These are phyloP conservation scores for Exophiala viscosa DNA, from an alignment of 2,329 filamentous ascomycete genomes.

Conservation along the genomic window DNA sequence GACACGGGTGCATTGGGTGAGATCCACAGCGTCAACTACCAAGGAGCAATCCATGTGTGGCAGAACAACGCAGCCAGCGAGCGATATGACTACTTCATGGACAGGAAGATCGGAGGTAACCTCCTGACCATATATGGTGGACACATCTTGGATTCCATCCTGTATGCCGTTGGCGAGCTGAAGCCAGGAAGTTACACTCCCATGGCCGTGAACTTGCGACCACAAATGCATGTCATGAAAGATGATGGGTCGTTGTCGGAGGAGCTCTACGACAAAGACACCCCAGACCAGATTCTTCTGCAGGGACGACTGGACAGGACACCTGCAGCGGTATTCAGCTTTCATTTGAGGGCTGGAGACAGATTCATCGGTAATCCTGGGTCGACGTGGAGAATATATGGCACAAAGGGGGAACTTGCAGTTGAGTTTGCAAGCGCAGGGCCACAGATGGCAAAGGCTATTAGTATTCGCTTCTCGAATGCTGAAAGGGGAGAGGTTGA, in stretches of 20 bases:
- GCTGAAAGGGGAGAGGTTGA: constrained; percentile 46
- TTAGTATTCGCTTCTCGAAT: constrained; percentile 50
- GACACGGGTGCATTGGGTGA: constrained; percentile 48
- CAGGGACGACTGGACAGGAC: constrained; percentile 24
- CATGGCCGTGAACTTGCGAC: constrained; percentile 23
- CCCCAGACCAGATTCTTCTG: constrained; percentile 29
- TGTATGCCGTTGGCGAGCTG: constrained; percentile 27
- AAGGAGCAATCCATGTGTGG: constrained; percentile 37
- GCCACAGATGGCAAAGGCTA: constrained; percentile 40
- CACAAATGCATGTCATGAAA: constrained; percentile 22
- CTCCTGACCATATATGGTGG: constrained; percentile 39
- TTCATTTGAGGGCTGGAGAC: constrained; percentile 27
- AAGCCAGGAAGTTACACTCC: constrained; percentile 22
- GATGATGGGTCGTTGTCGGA: constrained; percentile 23
- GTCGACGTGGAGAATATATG: constrained; percentile 30
- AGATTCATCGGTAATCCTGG: constrained; percentile 27
- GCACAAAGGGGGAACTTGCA: constrained; percentile 39
- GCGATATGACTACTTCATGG: constrained; percentile 48
- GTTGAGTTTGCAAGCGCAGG: constrained; percentile 36
- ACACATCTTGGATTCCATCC: constrained; percentile 30
- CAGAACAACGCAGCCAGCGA: constrained; percentile 27
- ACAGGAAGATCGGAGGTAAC: constrained; percentile 45
- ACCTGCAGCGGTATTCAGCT: constrained; percentile 24
- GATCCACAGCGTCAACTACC: constrained; percentile 50
- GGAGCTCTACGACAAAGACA: constrained; percentile 27